Conservation (phyloP, 768 basidiomycete species). For the Astraeus odoratus region DNA sequence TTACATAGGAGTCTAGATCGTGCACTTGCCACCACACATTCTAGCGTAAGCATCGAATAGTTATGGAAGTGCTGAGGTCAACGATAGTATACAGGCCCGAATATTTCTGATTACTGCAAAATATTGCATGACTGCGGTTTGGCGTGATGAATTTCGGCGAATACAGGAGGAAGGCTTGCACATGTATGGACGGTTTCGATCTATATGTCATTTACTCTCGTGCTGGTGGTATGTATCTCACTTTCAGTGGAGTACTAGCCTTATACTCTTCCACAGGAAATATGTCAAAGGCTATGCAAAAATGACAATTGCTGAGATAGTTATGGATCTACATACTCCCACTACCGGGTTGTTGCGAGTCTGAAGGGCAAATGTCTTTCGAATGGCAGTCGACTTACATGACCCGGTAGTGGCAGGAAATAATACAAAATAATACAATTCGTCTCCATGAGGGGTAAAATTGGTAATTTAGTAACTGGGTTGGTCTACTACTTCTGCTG, state of each 20-base stretch:
- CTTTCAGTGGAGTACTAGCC: background rate
- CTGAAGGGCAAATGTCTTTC: background rate
- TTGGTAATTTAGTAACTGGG: background rate
- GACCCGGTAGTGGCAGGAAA: background rate
- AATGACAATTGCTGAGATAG: constrained; percentile 47
- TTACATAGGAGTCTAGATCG: constrained; percentile 66
- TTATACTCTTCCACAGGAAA: constrained; percentile 34
- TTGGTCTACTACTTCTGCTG: constrained; percentile 14
- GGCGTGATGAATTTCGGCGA: constrained; percentile 57
- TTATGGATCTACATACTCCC: constrained; percentile 59
- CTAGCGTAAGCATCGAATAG: constrained; percentile 41
- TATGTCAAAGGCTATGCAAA: constrained; percentile 49
- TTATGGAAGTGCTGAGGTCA: background rate
- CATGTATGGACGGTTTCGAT: constrained; percentile 31
- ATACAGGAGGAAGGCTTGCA: constrained; percentile 48
- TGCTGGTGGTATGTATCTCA: constrained; percentile 62
- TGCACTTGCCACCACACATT: constrained; percentile 83
- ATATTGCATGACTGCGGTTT: constrained; percentile 76
- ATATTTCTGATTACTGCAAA: constrained; percentile 90
- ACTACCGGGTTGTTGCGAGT: constrained; percentile 41
- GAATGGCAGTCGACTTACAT: background rate
- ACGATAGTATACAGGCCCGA: constrained; percentile 44
- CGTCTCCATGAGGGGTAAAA: background rate
- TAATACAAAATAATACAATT: background rate
- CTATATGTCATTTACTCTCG: constrained; percentile 52